Conservation (phyloP, 2,329 filamentous ascomycete species). For the Penicillium palitans region DNA sequence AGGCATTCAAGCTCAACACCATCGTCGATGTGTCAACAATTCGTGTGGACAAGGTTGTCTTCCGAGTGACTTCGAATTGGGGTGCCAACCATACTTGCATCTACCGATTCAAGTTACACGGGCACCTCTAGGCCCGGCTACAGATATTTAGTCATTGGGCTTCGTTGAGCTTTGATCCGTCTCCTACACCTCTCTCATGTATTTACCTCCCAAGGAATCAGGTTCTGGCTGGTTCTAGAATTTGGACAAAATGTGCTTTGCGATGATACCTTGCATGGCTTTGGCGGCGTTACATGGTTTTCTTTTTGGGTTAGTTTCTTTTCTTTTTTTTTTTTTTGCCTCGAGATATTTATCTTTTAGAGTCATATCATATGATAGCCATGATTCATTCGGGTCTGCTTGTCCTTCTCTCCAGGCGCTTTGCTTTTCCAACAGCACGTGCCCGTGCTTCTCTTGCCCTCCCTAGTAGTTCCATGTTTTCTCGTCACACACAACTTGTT, state of each 20-base stretch:
- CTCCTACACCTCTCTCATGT: slow-evolving; percentile 7
- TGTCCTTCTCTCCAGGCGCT: too few relatives aligned
- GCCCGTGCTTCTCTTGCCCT: not conserved
- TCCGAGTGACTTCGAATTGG: slow-evolving; percentile 48
- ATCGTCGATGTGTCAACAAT: slow-evolving; percentile 38
- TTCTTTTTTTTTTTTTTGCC: not conserved
- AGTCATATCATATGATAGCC: slow-evolving; percentile 5
- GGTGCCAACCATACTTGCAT: slow-evolving; percentile 47
- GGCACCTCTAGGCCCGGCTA: slow-evolving; percentile 29
- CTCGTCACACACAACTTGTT: not conserved
- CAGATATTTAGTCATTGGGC: not conserved
- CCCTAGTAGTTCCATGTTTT: not conserved
- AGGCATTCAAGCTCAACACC: slow-evolving; percentile 42
- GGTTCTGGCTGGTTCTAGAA: slow-evolving; percentile 4
- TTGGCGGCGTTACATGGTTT: slow-evolving; percentile 19
- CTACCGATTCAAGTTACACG: slow-evolving; percentile 49
- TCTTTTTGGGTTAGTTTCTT: not conserved
- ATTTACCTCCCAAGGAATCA: not conserved
- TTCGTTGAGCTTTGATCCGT: not conserved
- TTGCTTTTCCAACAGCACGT: too few relatives aligned
- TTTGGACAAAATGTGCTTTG: slow-evolving; percentile 11
- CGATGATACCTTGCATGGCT: slow-evolving; percentile 26
- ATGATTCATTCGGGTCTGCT: not conserved
- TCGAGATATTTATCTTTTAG: not conserved
- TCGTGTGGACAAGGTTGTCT: slow-evolving; percentile 41